A percentile compares a stretch with the other conserved stretches of the same genome.
These are phyloP conservation scores for Achlya hypogyna DNA, from an alignment of 352 stramenopile species.

Conservation along the genomic window DNA sequence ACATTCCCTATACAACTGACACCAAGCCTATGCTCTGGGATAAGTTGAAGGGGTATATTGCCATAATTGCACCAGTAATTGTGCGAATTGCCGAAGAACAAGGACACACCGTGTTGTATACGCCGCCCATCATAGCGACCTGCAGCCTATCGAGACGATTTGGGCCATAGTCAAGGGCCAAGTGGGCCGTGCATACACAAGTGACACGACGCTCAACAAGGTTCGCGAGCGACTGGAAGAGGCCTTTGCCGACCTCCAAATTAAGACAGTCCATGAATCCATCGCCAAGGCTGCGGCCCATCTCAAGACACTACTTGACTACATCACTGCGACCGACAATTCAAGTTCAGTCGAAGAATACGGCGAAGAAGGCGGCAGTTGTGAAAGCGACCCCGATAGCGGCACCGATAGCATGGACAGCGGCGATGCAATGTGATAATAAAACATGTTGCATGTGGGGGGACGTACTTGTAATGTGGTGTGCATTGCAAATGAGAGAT, in stretches of 20 bases:
- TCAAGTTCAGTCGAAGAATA: too few species aligned
- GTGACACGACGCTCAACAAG: not conserved
- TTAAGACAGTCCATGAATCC: too few species aligned
- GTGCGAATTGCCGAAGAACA: constrained; percentile 3
- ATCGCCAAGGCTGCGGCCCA: too few species aligned
- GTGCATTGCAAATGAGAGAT: too few species aligned
- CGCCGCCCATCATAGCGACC: constrained; percentile 24
- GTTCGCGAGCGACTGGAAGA: constrained; percentile 11
- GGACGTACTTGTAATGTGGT: too few species aligned
- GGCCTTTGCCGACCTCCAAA: constrained; percentile 1
- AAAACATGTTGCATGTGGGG: too few species aligned
- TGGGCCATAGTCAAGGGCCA: constrained; percentile 21
- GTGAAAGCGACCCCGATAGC: too few species aligned
- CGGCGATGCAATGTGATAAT: too few species aligned
- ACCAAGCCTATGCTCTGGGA: not conserved
- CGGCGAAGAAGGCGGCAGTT: too few species aligned
- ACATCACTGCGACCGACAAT: too few species aligned
- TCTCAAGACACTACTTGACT: too few species aligned
- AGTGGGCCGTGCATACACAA: constrained; percentile 12
- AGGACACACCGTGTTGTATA: constrained; percentile 22
- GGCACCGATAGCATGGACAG: too few species aligned
- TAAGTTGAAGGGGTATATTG: constrained; percentile 16
- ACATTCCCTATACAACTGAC: not conserved
- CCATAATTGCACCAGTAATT: constrained; percentile 5
- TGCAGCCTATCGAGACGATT: constrained; percentile 23